Conservation (phyloP, 257 asterid species). For the Solanum boliviense region DNA sequence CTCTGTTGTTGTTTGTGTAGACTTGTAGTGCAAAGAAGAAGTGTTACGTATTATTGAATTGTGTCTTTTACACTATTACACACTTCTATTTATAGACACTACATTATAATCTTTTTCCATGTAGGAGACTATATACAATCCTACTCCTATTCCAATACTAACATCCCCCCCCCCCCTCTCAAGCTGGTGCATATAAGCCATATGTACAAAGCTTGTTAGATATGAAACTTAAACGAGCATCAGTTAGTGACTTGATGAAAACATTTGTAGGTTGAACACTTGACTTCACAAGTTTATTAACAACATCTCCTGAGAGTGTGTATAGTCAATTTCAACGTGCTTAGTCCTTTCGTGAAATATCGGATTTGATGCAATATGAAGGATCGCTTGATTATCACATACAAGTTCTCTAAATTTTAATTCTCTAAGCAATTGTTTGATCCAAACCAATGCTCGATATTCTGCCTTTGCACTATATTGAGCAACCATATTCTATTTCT, state of each 20-base stretch:
- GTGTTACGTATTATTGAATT: not conserved
- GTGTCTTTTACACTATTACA: not conserved
- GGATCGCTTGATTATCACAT: not conserved
- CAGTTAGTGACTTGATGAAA: not conserved
- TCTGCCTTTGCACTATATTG: not conserved
- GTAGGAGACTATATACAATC: not conserved
- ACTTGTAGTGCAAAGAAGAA: not conserved
- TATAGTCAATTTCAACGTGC: not conserved
- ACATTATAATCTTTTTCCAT: not conserved
- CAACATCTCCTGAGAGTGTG: not conserved
- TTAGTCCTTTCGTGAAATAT: not conserved
- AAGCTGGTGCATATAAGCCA: not conserved
- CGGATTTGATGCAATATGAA: not conserved
- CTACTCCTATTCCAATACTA: not conserved
- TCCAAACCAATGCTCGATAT: not conserved
- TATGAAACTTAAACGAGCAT: not conserved
- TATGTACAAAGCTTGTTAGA: not conserved
- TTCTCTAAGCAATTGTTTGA: not conserved
- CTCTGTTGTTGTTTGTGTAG: not conserved
- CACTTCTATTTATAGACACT: not conserved
- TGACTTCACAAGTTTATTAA: not conserved
- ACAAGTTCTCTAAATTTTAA: not conserved
- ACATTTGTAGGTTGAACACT: not conserved
- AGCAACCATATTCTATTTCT: not conserved
- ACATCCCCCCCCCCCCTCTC: not conserved